Conservation (phyloP, 495 filamentous ascomycete genomes). For the Mycothermus thermophilus region DNA sequence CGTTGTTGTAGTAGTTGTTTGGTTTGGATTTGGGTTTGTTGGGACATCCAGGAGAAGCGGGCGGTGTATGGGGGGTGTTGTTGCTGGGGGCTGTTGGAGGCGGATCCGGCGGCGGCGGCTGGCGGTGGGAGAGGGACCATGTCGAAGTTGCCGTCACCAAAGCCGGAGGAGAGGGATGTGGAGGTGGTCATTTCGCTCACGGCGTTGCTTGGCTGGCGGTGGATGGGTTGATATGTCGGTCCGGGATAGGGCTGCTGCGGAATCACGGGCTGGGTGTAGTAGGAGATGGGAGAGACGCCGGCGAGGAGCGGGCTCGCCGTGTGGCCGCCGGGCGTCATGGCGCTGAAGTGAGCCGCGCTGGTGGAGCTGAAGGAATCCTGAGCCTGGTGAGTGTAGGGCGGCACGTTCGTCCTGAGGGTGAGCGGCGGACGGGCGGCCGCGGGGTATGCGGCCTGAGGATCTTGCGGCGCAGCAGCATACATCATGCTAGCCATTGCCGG, state of each 20-base stretch:
- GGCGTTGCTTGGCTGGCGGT: constrained; percentile 19
- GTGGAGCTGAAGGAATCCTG: constrained; percentile 21
- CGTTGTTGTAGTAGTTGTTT: neutral
- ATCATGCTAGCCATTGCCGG: no score
- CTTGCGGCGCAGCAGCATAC: no score
- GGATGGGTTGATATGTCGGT: constrained; percentile 20
- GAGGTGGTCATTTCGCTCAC: constrained; percentile 27
- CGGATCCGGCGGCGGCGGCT: constrained; percentile 4
- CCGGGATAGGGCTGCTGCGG: constrained; percentile 21
- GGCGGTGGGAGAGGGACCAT: constrained; percentile 20
- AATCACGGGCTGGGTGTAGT: constrained; percentile 27
- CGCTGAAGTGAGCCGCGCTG: constrained; percentile 18
- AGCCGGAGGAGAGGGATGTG: constrained; percentile 41
- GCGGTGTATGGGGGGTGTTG: constrained; percentile 4
- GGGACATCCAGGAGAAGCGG: constrained; percentile 29
- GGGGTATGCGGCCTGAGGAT: neutral
- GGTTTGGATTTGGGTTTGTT: neutral
- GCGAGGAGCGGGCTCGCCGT: constrained; percentile 15
- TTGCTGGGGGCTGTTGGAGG: neutral
- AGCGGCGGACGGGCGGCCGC: neutral
- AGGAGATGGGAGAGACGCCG: constrained; percentile 15
- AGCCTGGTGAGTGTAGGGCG: constrained; percentile 6
- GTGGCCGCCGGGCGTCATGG: constrained; percentile 8
- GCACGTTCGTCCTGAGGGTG: constrained; percentile 2
- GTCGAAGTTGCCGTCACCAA: constrained; percentile 39